phyloP scores from a whole-genome alignment of 306 rosid species.

The Mimosa bimucronata region DNA sequence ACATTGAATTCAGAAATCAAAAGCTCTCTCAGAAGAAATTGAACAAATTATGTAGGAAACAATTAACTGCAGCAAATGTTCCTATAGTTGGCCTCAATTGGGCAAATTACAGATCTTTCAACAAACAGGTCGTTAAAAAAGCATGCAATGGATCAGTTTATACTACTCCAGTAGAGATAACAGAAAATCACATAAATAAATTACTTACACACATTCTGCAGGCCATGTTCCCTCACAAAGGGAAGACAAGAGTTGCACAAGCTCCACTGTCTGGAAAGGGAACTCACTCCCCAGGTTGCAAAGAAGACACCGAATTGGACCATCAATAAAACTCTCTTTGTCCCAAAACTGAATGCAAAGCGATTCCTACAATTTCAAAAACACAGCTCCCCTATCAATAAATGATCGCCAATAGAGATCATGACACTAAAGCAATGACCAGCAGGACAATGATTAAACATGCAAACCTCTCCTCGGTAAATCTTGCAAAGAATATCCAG shows the following conservation, averaged over 20 bases:
- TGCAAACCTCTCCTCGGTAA: conserved; percentile 95
- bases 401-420: conserved; percentile 34
- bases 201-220: conserved; percentile 91
- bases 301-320: conserved; percentile 87
- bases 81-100: not conserved
- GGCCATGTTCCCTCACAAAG: conserved; percentile 96
- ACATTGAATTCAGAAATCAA: conserved; percentile 7
- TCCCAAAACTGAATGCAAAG: conserved; percentile 97
- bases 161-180: conserved; percentile 36
- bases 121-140: not conserved
- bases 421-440: conserved; percentile 34
- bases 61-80: not conserved
- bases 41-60: not conserved
- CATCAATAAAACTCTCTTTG: conserved; percentile 82
- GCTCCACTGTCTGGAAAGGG: conserved; percentile 72
- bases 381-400: conserved; percentile 33
- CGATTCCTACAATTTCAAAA: conserved; percentile 73
- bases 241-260: conserved; percentile 80
- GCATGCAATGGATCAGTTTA: not conserved
- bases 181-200: conserved; percentile 30
- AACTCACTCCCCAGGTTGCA: conserved; percentile 84
- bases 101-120: not conserved
- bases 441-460: conserved; percentile 47
- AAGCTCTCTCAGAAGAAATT: not conserved
- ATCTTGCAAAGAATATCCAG: conserved; percentile 88